Base-by-base conservation (phyloP, 306 rosid species). In the Cucurbita argyrosperma region DNA sequence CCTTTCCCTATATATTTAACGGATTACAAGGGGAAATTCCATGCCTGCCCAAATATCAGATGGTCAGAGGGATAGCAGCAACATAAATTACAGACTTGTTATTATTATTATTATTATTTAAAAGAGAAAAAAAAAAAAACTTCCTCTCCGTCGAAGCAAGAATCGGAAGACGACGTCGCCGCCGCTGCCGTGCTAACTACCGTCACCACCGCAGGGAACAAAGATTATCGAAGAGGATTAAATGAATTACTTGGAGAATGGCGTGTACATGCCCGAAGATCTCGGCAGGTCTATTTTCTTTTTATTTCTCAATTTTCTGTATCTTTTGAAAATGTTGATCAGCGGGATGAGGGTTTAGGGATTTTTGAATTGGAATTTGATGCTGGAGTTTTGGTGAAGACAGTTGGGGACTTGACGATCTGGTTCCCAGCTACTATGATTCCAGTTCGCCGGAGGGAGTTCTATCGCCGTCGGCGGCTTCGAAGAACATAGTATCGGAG, bases 361-460 rank as follows among this genome's bases (percentile, higher is more conserved):
- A 6, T 18, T 3, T 13, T 21, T 69, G 10, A 2, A 23, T 8
- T 70, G 45, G 21, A 70, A 35, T 71, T 71, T 51, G 75, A 71
- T 30, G 4, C 35, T 53, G 8, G 18, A 21, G 50, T 74, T 80
- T 37, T 50, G 61, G 23, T 57, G 37, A 30, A 8, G 63, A 66
- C 82, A 92, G 96, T 42, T 89, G 91, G 99, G 88, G 85, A 60
- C 73, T 88, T 58, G 96, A 95, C 35, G 98, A 89, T 76, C 88
- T 92, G 10, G 75, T 91, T 19, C 88, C 91, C 0, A 90, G 87
- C 0, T 82, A 89, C 82, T 95, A 88, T 13, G 97, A 91, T 74
- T 89, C 99, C 13, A 95, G 99, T 76, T 95, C 97, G 8, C 96
- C 99, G 13, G 96, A 95, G 47, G 99, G 99, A 37, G 87, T 90